These are phyloP conservation scores for Venturia effusa DNA, from an alignment of 2,329 filamentous ascomycete species.

Conservation along the genomic window DNA sequence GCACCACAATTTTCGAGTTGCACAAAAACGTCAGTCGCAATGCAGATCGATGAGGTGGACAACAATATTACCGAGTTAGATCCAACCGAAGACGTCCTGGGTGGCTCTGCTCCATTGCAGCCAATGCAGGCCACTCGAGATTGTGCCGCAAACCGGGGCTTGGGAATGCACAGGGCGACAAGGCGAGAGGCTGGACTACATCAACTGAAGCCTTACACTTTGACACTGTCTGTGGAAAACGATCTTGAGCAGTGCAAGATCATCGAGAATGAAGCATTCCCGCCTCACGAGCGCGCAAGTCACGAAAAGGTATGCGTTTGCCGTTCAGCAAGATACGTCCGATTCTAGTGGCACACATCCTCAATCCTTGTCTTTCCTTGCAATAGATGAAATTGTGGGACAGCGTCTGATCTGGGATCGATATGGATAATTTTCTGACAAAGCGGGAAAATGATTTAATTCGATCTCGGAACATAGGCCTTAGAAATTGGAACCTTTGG, in stretches of 20 bases:
- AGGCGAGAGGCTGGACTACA: background rate
- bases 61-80: background rate
- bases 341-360: background rate
- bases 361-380: too few species aligned
- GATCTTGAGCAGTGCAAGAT: constrained; percentile 46
- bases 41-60: background rate
- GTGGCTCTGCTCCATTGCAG: background rate
- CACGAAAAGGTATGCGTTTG: constrained; percentile 45
- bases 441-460: too few species aligned
- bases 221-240: constrained; percentile 58
- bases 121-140: background rate
- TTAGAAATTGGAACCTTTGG: too few species aligned
- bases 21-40: background rate
- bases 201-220: background rate
- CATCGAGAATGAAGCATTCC: constrained; percentile 49
- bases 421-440: too few species aligned
- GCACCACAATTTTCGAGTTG: background rate
- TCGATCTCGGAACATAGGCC: too few species aligned
- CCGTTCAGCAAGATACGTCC: background rate
- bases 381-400: too few species aligned
- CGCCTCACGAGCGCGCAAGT: constrained; percentile 44
- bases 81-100: background rate
- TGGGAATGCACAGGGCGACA: background rate
- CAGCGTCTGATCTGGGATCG: too few species aligned
- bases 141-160: background rate